phyloP scores from a whole-genome alignment of 2,329 filamentous ascomycete genomes.

The Bisporella sp. region DNA sequence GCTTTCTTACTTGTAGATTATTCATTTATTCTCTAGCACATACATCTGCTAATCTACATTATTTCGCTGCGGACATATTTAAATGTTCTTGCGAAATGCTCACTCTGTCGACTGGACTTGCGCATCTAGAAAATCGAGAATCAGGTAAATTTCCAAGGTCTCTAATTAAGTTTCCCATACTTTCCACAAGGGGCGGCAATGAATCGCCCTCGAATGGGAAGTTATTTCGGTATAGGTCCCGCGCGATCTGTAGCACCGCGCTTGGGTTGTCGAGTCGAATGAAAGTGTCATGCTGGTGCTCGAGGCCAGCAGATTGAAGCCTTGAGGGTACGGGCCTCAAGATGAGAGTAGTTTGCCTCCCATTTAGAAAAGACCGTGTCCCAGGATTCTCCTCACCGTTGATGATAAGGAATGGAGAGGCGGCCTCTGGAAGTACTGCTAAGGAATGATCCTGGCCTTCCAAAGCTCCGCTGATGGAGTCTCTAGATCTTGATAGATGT shows the following conservation, averaged over 20 bases:
- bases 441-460: neutral
- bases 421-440: neutral
- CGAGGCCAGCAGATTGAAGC: too few relatives aligned
- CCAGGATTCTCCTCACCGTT: neutral
- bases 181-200: constrained; percentile 59
- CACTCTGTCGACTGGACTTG: neutral
- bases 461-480: neutral
- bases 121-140: constrained; percentile 10
- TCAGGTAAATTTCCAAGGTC: constrained; percentile 48
- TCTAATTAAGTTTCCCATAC: constrained; percentile 56
- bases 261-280: neutral
- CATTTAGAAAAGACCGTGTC: constrained; percentile 23
- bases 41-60: too few relatives aligned
- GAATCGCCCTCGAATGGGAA: constrained; percentile 37
- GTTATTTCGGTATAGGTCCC: constrained; percentile 49
- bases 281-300: neutral
- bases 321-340: too few relatives aligned
- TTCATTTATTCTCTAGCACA: too few relatives aligned
- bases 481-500: constrained; percentile 28
- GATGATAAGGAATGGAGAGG: neutral
- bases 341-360: neutral
- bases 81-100: too few relatives aligned
- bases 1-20: too few relatives aligned
- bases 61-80: too few relatives aligned
- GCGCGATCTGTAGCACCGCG: constrained; percentile 42